phyloP scores from a whole-genome alignment of 352 stramenopile genomes.

The Phytophthora podocarpi region DNA sequence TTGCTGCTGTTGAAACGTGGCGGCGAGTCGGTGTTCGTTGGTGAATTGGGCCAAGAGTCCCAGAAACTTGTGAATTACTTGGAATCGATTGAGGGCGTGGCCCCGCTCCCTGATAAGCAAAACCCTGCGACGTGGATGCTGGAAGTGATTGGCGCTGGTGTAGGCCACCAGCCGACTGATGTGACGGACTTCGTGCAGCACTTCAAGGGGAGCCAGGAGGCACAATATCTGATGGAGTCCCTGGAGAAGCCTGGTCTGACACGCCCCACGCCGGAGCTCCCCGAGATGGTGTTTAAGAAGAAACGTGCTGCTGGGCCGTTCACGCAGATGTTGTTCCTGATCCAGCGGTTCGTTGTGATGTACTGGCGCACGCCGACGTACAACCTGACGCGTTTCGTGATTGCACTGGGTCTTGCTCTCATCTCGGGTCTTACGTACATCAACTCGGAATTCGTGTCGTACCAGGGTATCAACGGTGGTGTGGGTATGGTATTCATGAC shows the following conservation, averaged over 20 bases:
- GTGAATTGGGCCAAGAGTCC: conserved; percentile 25
- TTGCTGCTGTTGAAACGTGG: conserved; percentile 76
- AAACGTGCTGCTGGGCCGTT: conserved; percentile 38
- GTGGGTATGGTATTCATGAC: conserved; percentile 49
- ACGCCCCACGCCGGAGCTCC: conserved; percentile 12
- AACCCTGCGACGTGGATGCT: conserved; percentile 42
- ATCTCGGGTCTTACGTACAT: conserved; percentile 41
- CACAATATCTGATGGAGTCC: conserved; percentile 12
- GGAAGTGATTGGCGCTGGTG: conserved; percentile 40
- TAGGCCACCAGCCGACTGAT: conserved; percentile 8
- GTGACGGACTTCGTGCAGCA: conserved; percentile 44
- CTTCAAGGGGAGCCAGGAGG: conserved; percentile 43
- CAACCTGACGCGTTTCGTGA: conserved; percentile 72
- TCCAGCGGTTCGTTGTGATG: conserved; percentile 28
- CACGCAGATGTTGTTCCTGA: conserved; percentile 35
- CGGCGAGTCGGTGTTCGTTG: conserved; percentile 55
- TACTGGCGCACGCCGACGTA: conserved; percentile 86
- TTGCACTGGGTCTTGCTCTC: conserved; percentile 65
- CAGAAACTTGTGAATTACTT: conserved; percentile 9
- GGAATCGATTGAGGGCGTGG: conserved; percentile 2
- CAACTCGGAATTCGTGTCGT: conserved; percentile 6
- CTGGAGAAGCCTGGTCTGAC: conserved; percentile 30
- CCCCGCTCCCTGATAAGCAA: background rate
- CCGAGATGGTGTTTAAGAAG: conserved; percentile 37
- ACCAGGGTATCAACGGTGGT: conserved; percentile 43